These are phyloP conservation scores for Tetracladium maxilliforme DNA, from an alignment of 2,329 filamentous ascomycete genomes.

Conservation along the genomic window DNA sequence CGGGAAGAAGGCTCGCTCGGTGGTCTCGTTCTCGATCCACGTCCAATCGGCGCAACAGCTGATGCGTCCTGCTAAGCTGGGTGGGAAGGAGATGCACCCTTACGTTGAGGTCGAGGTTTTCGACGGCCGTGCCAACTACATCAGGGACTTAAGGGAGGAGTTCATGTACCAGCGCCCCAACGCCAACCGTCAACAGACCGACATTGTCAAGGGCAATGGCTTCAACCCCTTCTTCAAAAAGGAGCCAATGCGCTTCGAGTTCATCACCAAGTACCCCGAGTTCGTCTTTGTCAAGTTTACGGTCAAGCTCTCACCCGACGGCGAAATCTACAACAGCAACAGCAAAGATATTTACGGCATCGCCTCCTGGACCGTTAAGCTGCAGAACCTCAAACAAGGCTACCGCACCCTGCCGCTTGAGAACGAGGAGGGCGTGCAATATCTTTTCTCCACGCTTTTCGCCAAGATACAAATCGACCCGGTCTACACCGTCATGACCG, in stretches of 20 bases:
- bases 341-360: conserved; percentile 51
- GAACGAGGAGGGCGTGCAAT: conserved; percentile 80
- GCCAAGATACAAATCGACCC: conserved; percentile 64
- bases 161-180: conserved; percentile 92
- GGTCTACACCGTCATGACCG: conserved; percentile 39
- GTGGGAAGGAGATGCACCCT: conserved; percentile 68
- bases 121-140: too few relatives aligned
- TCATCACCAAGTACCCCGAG: conserved; percentile 89
- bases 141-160: too few relatives aligned
- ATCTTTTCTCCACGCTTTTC: conserved; percentile 88
- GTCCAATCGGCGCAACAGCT: conserved; percentile 91
- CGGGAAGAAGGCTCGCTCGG: conserved; percentile 61
- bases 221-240: conserved; percentile 86
- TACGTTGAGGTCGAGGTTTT: conserved; percentile 91
- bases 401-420: conserved; percentile 85
- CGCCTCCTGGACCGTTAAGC: conserved; percentile 85
- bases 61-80: conserved; percentile 62
- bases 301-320: conserved; percentile 74
- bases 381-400: conserved; percentile 76
- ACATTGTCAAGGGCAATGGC: conserved; percentile 72
- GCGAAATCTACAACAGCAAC: conserved; percentile 50
- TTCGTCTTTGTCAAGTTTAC: conserved; percentile 89
- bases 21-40: conserved; percentile 73
- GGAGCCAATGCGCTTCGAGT: conserved; percentile 60
- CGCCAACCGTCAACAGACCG: conserved; percentile 68